Percentiles rank a stretch among this genome's conserved stretches.
These are phyloP conservation scores for Ophiostoma triangulosporum DNA, from an alignment of 2,329 filamentous ascomycete species.

Conservation along the genomic window DNA sequence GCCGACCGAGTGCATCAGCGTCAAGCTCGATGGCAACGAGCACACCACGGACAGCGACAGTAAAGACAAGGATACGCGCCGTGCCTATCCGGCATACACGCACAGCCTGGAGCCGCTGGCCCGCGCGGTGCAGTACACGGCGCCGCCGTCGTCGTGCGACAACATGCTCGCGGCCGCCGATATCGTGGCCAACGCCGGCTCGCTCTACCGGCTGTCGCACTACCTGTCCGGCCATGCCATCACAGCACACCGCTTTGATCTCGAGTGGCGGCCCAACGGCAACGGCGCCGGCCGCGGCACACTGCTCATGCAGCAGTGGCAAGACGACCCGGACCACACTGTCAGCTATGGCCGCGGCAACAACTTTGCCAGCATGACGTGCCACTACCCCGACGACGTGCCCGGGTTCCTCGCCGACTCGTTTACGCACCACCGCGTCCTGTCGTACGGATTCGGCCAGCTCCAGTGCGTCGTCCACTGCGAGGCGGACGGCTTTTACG, in stretches of 20 bases:
- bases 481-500: constrained; percentile 15
- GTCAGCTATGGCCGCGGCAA: constrained; percentile 11
- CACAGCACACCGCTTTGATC: constrained; percentile 10
- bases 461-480: constrained; percentile 14
- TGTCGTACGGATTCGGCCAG: constrained; percentile 13
- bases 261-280: constrained; percentile 8
- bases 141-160: constrained; percentile 4
- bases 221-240: constrained; percentile 2
- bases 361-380: constrained; percentile 15
- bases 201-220: constrained; percentile 14
- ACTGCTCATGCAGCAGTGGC: constrained; percentile 15
- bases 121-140: constrained; percentile 11
- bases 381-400: constrained; percentile 9
- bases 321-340: constrained; percentile 11
- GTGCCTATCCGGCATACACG: constrained; percentile 7
- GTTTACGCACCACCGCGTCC: constrained; percentile 16
- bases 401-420: constrained; percentile 6
- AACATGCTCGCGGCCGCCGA: constrained; percentile 8
- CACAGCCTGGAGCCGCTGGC: constrained; percentile 16
- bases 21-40: neutral
- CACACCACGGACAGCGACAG: too few relatives aligned
- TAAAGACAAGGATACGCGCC: neutral
- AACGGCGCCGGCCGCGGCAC: neutral
- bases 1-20: neutral
- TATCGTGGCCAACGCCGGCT: constrained; percentile 15